Conservation (phyloP, 73 alveolate species). For the Paramecium primaurelia region DNA sequence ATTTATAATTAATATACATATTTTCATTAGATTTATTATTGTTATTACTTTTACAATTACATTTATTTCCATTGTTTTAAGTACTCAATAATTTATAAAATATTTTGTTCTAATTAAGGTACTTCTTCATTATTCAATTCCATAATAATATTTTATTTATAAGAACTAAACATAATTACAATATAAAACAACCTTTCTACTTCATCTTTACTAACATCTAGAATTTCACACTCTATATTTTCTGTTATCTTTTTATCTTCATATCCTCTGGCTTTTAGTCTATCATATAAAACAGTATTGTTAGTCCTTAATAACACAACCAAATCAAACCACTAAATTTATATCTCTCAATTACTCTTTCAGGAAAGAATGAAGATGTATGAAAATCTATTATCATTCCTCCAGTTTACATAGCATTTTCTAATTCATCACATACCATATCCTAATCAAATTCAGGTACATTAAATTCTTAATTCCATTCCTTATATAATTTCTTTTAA, state of each 20-base stretch:
- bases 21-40: not conserved
- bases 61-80: constrained; percentile 29
- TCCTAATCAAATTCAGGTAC: constrained; percentile 97
- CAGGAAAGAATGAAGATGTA: constrained; percentile 95
- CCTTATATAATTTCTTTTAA: constrained; percentile 86
- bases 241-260: constrained; percentile 92
- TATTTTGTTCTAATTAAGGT: constrained; percentile 84
- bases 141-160: constrained; percentile 75
- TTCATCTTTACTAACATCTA: constrained; percentile 95
- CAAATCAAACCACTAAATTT: constrained; percentile 82
- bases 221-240: constrained; percentile 97
- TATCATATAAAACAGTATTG: constrained; percentile 92
- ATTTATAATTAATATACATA: not conserved
- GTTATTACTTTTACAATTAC: not conserved
- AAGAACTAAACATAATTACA: constrained; percentile 49
- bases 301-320: constrained; percentile 91
- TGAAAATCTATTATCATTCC: constrained; percentile 96
- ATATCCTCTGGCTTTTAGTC: constrained; percentile 95
- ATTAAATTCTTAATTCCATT: constrained; percentile 94
- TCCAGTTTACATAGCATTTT: constrained; percentile 67
- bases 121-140: constrained; percentile 81
- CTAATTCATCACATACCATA: constrained; percentile 94
- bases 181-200: constrained; percentile 65
- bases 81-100: constrained; percentile 62
- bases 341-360: constrained; percentile 39